phyloP scores from a whole-genome alignment of 352 stramenopile genomes.

The Phytopythium vexans region DNA sequence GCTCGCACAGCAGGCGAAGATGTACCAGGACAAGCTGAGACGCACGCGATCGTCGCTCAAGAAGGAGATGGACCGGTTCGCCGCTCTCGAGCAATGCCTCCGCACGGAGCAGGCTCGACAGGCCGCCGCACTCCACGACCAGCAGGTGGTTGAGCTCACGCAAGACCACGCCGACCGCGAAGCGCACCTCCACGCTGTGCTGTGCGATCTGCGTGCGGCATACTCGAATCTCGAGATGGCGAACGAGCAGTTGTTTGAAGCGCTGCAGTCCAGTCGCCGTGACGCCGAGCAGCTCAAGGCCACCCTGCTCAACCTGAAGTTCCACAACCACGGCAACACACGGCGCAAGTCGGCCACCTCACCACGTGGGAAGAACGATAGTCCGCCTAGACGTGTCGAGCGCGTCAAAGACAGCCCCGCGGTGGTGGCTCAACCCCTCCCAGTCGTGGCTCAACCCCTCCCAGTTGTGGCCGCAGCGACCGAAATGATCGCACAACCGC shows the following conservation, averaged over 20 bases:
- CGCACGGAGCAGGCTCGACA: constrained; percentile 55
- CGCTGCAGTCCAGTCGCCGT: constrained; percentile 27
- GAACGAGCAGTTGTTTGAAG: constrained; percentile 54
- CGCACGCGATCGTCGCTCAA: constrained; percentile 42
- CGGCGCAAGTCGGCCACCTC: constrained; percentile 9
- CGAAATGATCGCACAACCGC: constrained; percentile 28
- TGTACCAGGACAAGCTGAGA: constrained; percentile 52
- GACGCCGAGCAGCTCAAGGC: constrained; percentile 57
- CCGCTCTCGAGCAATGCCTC: constrained; percentile 58
- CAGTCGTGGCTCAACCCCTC: no score
- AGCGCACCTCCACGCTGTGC: constrained; percentile 36
- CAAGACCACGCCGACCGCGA: constrained; percentile 39
- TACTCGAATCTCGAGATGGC: constrained; percentile 45
- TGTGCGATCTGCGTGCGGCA: constrained; percentile 45
- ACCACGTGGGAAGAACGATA: no score
- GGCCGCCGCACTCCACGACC: constrained; percentile 41
- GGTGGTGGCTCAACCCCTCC: no score
- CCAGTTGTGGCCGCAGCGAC: neutral
- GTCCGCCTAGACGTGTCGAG: no score
- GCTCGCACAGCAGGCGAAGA: constrained; percentile 34
- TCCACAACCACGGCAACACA: neutral
- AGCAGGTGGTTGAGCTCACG: constrained; percentile 38
- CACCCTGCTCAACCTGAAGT: constrained; percentile 29
- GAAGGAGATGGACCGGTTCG: constrained; percentile 66
- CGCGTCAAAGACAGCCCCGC: no score